These are phyloP conservation scores for Cucurbitaria berberidis DNA, from an alignment of 2,329 filamentous ascomycete species.

Conservation along the genomic window DNA sequence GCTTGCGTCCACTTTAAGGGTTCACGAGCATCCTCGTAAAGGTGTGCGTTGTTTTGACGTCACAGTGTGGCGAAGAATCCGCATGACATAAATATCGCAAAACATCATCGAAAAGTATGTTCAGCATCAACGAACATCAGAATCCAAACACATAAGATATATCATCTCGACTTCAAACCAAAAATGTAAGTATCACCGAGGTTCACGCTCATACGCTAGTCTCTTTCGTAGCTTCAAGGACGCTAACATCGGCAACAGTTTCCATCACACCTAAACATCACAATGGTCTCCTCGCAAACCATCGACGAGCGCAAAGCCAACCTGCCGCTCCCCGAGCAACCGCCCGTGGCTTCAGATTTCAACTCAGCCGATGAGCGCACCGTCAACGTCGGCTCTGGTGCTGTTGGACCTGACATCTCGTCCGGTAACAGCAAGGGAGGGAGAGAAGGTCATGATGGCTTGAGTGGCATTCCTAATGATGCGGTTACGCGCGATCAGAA, in stretches of 20 bases:
- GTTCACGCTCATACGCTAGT: background rate
- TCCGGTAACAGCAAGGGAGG: slow-evolving; percentile 63
- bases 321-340: slow-evolving; percentile 79
- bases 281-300: slow-evolving; percentile 49
- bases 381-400: slow-evolving; percentile 73
- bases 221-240: background rate
- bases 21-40: slow-evolving; percentile 13
- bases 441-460: slow-evolving; percentile 65
- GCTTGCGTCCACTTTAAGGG: slow-evolving; percentile 5
- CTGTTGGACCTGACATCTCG: slow-evolving; percentile 53
- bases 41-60: slow-evolving; percentile 21
- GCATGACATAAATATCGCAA: slow-evolving; percentile 19
- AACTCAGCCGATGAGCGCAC: slow-evolving; percentile 72
- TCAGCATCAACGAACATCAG: slow-evolving; percentile 6
- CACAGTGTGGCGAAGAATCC: slow-evolving; percentile 19
- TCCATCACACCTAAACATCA: slow-evolving; percentile 14
- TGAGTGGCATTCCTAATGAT: slow-evolving; percentile 65
- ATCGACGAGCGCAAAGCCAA: slow-evolving; percentile 73
- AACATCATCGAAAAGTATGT: background rate
- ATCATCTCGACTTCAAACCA: slow-evolving; percentile 4
- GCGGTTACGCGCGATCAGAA: slow-evolving; percentile 58
- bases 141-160: background rate
- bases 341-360: slow-evolving; percentile 77
- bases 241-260: slow-evolving; percentile 10
- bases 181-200: slow-evolving; percentile 14